Evolutionary conservation across 106 monocot genomes (phyloP).

Genomic region (Narthecium ossifragum): DNA sequence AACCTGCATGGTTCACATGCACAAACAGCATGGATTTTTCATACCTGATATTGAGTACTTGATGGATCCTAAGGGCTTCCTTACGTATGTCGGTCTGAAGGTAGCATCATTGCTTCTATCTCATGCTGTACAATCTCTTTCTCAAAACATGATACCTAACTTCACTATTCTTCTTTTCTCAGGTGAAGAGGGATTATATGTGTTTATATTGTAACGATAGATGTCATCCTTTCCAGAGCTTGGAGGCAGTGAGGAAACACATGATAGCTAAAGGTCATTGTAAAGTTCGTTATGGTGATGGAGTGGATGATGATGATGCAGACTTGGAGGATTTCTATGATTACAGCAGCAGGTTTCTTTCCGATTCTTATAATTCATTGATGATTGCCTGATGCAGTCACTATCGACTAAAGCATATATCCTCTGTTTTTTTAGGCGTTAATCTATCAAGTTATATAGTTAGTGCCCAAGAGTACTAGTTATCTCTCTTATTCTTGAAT

Average conservation of each 20-base stretch:
- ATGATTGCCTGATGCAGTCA: no score
- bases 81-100: conserved; percentile 84
- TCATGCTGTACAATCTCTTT: neutral
- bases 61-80: conserved; percentile 85
- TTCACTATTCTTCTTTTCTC: conserved; percentile 7
- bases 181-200: conserved; percentile 86
- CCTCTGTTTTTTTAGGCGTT: no score
- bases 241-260: conserved; percentile 97
- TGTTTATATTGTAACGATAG: conserved; percentile 97
- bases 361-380: no score
- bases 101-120: conserved; percentile 12
- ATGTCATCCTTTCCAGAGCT: conserved; percentile 82
- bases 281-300: conserved; percentile 88
- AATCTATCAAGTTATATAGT: no score
- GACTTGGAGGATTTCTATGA: conserved; percentile 99
- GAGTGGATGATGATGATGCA: conserved; percentile 87
- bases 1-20: conserved; percentile 90
- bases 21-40: conserved; percentile 90
- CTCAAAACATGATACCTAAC: no score
- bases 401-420: no score
- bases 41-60: conserved; percentile 91
- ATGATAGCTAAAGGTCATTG: conserved; percentile 97
- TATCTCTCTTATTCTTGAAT: no score
- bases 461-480: no score
- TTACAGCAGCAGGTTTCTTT: conserved; percentile 90